These are phyloP conservation scores for Cyberlindnera amylophila DNA, from an alignment of 805 yeast genomes.

Conservation along the genomic window DNA sequence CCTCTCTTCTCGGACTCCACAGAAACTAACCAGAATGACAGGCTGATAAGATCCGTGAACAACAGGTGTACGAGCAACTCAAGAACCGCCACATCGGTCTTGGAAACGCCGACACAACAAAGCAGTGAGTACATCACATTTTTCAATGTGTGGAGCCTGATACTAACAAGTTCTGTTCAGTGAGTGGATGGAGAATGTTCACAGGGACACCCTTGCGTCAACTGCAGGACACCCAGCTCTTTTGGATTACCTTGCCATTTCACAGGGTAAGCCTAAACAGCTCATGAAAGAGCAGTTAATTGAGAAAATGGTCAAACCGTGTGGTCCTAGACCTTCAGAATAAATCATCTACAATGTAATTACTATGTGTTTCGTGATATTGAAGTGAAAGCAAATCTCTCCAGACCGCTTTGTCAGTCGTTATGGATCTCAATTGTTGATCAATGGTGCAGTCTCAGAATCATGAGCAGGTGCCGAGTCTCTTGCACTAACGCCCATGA, in stretches of 20 bases:
- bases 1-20: too few species aligned
- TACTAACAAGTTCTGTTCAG: constrained; percentile 18
- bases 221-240: constrained; percentile 56
- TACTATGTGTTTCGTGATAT: too few species aligned
- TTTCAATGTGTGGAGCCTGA: not conserved
- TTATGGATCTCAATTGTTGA: constrained; percentile 20
- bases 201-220: constrained; percentile 62
- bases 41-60: constrained; percentile 67
- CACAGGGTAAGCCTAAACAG: constrained; percentile 42
- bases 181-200: constrained; percentile 67
- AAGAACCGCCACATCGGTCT: constrained; percentile 68
- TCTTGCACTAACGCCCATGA: constrained; percentile 36
- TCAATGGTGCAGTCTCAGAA: constrained; percentile 37
- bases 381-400: too few species aligned
- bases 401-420: too few species aligned
- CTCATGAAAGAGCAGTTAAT: constrained; percentile 32
- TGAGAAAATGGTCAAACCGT: constrained; percentile 38
- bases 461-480: constrained; percentile 11
- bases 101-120: constrained; percentile 69
- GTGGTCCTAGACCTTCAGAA: constrained; percentile 17
- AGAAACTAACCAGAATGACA: constrained; percentile 13
- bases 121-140: constrained; percentile 29
- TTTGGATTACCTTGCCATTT: constrained; percentile 51
- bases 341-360: too few species aligned
- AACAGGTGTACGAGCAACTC: constrained; percentile 50